phyloP scores from a whole-genome alignment of 2,329 filamentous ascomycete genomes.

The Fusarium siculi region DNA sequence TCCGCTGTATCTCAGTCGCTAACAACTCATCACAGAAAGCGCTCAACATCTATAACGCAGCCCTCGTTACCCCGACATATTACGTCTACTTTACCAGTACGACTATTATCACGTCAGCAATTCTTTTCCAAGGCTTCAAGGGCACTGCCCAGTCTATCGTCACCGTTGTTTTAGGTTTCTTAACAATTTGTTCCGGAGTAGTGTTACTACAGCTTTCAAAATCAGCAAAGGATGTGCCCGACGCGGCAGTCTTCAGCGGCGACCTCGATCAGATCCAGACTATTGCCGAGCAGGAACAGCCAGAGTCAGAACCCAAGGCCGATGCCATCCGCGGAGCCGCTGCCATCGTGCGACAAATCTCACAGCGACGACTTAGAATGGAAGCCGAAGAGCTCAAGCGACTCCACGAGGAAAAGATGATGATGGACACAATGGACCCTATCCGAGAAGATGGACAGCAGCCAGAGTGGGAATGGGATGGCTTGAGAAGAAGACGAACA shows the following conservation, averaged over 20 bases:
- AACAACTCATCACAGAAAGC: constrained; percentile 79
- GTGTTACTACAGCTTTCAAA: constrained; percentile 96
- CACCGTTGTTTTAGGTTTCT: constrained; percentile 91
- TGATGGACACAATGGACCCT: constrained; percentile 75
- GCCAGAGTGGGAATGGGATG: constrained; percentile 84
- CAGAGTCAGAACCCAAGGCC: constrained; percentile 95
- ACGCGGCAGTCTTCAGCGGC: constrained; percentile 89
- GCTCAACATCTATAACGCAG: constrained; percentile 94
- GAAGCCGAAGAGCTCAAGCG: constrained; percentile 83
- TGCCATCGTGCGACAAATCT: constrained; percentile 86
- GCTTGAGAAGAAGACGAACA: constrained; percentile 78
- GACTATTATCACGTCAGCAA: constrained; percentile 92
- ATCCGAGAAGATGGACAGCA: constrained; percentile 79
- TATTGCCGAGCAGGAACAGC: constrained; percentile 93
- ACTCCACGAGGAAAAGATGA: constrained; percentile 79
- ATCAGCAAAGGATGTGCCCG: constrained; percentile 96
- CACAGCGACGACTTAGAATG: constrained; percentile 77
- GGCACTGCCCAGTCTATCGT: constrained; percentile 82
- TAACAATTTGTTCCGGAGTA: constrained; percentile 93
- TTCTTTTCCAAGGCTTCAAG: constrained; percentile 94
- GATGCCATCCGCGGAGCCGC: constrained; percentile 94
- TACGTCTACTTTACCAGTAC: constrained; percentile 98
- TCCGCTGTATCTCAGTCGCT: constrained; percentile 41
- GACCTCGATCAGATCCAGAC: constrained; percentile 96
- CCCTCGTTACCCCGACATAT: constrained; percentile 96